phyloP scores from a whole-genome alignment of 768 basidiomycete species.

The Collybia nuda region DNA sequence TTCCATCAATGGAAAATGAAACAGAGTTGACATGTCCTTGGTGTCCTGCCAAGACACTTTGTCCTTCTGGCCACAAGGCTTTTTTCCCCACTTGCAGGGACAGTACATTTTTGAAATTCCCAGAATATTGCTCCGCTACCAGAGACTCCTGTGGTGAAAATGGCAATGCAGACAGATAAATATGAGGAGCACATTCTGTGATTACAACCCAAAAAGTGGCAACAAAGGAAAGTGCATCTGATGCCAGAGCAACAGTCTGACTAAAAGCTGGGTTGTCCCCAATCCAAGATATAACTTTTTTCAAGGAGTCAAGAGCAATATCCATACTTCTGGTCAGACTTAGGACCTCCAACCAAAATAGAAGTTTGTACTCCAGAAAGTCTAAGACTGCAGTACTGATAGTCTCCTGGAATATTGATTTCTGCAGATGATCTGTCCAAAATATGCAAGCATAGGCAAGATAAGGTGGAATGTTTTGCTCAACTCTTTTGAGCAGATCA shows the following conservation, averaged over 20 bases:
- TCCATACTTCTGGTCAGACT: background rate
- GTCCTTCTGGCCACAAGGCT: background rate
- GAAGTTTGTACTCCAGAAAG: background rate
- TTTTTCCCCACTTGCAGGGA: background rate
- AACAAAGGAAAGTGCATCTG: background rate
- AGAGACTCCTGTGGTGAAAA: background rate
- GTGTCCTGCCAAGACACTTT: background rate
- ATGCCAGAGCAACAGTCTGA: background rate
- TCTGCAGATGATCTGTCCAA: background rate
- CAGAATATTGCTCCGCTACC: background rate
- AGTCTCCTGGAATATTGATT: background rate
- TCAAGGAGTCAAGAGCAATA: background rate
- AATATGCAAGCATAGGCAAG: background rate
- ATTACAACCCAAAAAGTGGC: background rate
- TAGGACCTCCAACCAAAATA: background rate
- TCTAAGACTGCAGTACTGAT: background rate
- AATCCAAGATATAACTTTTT: background rate
- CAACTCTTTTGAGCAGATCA: background rate
- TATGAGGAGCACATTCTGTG: background rate
- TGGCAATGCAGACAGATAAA: background rate
- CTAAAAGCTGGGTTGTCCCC: no score
- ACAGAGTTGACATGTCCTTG: background rate
- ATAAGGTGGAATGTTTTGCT: background rate
- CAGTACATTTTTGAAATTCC: background rate
- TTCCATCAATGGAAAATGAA: background rate